Conservation (phyloP, 2,329 filamentous ascomycete species). For the Calonectria pauciramosa region DNA sequence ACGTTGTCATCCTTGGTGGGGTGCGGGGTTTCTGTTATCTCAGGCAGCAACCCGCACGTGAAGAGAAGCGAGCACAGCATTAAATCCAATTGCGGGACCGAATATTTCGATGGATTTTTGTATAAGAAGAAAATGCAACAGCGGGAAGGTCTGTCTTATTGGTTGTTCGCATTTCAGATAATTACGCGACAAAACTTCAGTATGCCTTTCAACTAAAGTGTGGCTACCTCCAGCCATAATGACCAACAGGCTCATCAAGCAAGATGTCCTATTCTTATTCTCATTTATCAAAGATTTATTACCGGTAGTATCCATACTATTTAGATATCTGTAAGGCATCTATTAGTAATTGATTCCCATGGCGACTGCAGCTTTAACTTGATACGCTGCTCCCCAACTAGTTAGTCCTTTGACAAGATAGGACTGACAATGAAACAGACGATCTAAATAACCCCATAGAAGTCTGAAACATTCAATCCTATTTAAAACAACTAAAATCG, state of each 20-base stretch:
- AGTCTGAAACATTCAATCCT: conserved; percentile 34
- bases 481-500: conserved; percentile 29
- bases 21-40: neutral
- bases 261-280: neutral
- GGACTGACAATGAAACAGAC: conserved; percentile 43
- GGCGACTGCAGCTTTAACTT: conserved; percentile 45
- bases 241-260: neutral
- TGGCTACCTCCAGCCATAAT: neutral
- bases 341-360: conserved; percentile 41
- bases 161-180: neutral
- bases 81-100: neutral
- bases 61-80: neutral
- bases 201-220: neutral
- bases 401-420: conserved; percentile 25
- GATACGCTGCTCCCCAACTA: conserved; percentile 38
- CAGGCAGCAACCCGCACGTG: neutral
- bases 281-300: too few relatives aligned
- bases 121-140: neutral
- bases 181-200: neutral
- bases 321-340: too few relatives aligned
- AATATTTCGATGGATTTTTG: neutral
- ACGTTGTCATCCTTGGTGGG: neutral
- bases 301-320: too few relatives aligned
- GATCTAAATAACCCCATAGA: conserved; percentile 38
- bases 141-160: too few relatives aligned